Percentiles rank a stretch among this genome's conserved stretches.
Conservation (phyloP, 2,329 filamentous ascomycete genomes). For the Helminthosporium solani region DNA sequence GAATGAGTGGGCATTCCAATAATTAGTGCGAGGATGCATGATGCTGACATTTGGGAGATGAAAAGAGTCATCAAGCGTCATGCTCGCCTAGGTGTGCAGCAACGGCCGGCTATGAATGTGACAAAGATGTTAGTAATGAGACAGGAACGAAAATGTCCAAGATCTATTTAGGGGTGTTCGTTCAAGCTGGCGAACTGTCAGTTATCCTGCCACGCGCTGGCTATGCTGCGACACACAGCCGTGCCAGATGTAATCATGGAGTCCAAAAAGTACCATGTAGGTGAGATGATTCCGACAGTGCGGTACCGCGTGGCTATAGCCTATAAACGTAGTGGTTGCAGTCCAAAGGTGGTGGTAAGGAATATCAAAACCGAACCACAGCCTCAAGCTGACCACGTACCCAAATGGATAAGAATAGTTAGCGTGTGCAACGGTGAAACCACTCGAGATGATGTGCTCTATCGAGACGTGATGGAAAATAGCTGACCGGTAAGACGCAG, state of each 20-base stretch:
- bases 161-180: too few species aligned
- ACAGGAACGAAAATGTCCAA: too few species aligned
- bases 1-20: not conserved
- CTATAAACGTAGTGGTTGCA: conserved; percentile 6
- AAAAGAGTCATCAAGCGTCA: too few species aligned
- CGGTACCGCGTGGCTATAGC: conserved; percentile 7
- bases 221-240: conserved; percentile 1
- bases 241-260: conserved; percentile 13
- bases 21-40: too few species aligned
- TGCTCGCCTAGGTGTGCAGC: too few species aligned
- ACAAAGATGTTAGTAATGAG: too few species aligned
- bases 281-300: conserved; percentile 9
- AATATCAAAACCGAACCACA: conserved; percentile 17
- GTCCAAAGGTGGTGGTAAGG: conserved; percentile 12
- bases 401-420: conserved; percentile 4
- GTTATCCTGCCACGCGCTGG: conserved; percentile 1
- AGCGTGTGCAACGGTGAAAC: conserved; percentile 11
- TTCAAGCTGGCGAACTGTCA: not conserved
- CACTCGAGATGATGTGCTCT: conserved; percentile 10
- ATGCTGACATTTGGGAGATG: not conserved
- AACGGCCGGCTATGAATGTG: too few species aligned
- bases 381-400: conserved; percentile 29
- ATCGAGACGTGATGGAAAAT: conserved; percentile 18
- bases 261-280: not conserved
- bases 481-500: conserved; percentile 34